Conservation (phyloP, 306 rosid genomes). For the Medicago truncatula region DNA sequence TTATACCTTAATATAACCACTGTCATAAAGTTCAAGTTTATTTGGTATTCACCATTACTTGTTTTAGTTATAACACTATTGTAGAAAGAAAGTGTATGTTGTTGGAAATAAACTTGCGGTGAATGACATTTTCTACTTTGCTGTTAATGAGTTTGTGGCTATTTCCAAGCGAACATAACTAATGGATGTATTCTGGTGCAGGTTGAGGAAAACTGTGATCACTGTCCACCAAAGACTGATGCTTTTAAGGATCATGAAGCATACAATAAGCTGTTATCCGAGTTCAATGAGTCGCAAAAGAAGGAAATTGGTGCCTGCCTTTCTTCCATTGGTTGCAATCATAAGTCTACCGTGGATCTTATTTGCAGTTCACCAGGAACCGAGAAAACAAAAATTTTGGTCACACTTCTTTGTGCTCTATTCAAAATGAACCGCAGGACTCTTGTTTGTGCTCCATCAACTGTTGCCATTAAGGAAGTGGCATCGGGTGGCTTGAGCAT, state of each 20-base stretch:
- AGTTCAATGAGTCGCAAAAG: slow-evolving; percentile 64
- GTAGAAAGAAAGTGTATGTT: neutral
- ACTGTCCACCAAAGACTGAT: slow-evolving; percentile 20
- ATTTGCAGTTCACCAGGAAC: slow-evolving; percentile 93
- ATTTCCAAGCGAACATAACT: neutral
- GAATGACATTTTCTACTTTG: slow-evolving; percentile 15
- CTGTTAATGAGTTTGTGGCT: neutral
- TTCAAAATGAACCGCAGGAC: slow-evolving; percentile 71
- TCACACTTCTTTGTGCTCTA: slow-evolving; percentile 55
- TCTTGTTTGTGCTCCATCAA: slow-evolving; percentile 79
- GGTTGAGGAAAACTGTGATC: slow-evolving; percentile 49
- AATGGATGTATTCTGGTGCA: slow-evolving; percentile 32
- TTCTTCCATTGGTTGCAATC: slow-evolving; percentile 41
- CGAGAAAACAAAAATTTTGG: slow-evolving; percentile 68
- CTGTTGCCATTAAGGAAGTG: slow-evolving; percentile 70
- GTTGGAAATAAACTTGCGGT: neutral
- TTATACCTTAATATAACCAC: too few relatives aligned
- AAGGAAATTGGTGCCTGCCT: slow-evolving; percentile 60
- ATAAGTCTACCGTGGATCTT: slow-evolving; percentile 56
- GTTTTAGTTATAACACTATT: neutral
- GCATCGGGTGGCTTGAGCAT: slow-evolving; percentile 59
- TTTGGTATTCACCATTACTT: neutral
- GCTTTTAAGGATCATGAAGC: neutral
- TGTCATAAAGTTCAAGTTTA: neutral
- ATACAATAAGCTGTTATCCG: slow-evolving; percentile 23